Conservation (phyloP, 2,329 filamentous ascomycete species). For the Talaromyces sp. region DNA sequence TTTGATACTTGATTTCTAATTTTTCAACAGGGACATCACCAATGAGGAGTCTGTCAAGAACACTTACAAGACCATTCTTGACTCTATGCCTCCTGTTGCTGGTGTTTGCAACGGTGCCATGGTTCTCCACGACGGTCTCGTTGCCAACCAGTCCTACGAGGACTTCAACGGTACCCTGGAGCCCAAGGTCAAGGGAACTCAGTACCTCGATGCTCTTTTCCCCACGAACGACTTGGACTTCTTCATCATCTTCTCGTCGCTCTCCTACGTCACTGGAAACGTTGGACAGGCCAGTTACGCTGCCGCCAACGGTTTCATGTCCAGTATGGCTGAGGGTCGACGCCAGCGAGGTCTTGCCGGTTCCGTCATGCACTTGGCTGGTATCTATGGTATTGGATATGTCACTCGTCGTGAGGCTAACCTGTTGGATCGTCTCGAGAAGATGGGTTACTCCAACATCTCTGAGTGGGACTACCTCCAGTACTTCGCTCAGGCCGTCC, state of each 20-base stretch:
- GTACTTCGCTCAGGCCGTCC: background rate
- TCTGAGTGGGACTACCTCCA: constrained; percentile 3
- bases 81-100: constrained; percentile 27
- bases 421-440: background rate
- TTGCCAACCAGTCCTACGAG: constrained; percentile 36
- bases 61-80: constrained; percentile 5
- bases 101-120: constrained; percentile 33
- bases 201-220: constrained; percentile 23
- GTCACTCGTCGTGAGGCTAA: constrained; percentile 1
- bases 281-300: constrained; percentile 20
- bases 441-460: background rate
- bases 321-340: constrained; percentile 15
- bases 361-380: constrained; percentile 12
- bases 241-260: constrained; percentile 20
- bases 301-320: constrained; percentile 18
- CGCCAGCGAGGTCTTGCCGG: constrained; percentile 11
- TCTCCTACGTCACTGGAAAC: constrained; percentile 18
- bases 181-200: constrained; percentile 47
- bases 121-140: constrained; percentile 40
- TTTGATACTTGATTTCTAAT: too few species aligned
- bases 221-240: constrained; percentile 20
- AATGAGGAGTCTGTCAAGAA: background rate
- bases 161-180: constrained; percentile 32
- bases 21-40: constrained; percentile 3
- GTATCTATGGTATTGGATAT: constrained; percentile 17